Conservation (phyloP, 805 yeast genomes). For the Debaryomyces hansenii region DNA sequence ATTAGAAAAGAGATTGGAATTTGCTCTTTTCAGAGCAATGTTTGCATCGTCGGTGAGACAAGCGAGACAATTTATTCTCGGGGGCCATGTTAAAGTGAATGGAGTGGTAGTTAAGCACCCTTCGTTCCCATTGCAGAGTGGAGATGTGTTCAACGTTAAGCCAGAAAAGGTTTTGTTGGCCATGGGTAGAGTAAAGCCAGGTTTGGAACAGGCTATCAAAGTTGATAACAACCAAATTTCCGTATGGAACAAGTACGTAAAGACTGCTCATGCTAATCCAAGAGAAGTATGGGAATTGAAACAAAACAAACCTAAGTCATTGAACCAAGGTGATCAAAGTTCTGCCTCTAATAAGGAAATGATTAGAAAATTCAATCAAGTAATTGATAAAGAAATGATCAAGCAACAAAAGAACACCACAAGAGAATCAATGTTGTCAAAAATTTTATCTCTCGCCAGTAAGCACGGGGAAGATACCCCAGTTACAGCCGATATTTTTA, state of each 20-base stretch:
- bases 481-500: constrained; percentile 30
- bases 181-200: constrained; percentile 82
- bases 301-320: constrained; percentile 41
- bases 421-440: constrained; percentile 47
- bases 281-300: constrained; percentile 52
- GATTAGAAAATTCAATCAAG: constrained; percentile 33
- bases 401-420: constrained; percentile 39
- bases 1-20: constrained; percentile 84
- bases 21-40: constrained; percentile 87
- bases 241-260: constrained; percentile 74
- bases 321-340: constrained; percentile 24
- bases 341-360: constrained; percentile 12
- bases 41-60: constrained; percentile 93
- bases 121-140: constrained; percentile 71
- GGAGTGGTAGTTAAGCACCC: constrained; percentile 80
- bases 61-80: constrained; percentile 82
- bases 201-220: constrained; percentile 62
- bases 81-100: constrained; percentile 82
- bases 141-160: constrained; percentile 81
- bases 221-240: constrained; percentile 71
- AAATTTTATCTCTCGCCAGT: constrained; percentile 37
- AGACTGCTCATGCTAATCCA: constrained; percentile 57
- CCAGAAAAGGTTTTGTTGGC: constrained; percentile 87
- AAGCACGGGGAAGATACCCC: constrained; percentile 16
- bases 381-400: constrained; percentile 44